Evolutionary conservation across 208 protist species (phyloP).

Genomic region (Tetramitus jugosus): DNA sequence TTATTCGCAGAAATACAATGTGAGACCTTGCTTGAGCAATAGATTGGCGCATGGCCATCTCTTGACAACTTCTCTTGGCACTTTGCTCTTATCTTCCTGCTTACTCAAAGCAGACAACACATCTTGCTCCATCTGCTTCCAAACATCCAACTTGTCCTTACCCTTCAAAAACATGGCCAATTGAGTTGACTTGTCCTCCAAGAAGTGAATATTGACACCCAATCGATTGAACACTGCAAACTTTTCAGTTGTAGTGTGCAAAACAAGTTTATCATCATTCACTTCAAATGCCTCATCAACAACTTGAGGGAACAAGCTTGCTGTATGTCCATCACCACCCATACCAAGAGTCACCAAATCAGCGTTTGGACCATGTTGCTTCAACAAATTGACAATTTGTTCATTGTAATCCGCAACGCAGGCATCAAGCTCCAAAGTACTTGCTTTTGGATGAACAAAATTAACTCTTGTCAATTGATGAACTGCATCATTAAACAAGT

Average conservation of each 20-base stretch:
- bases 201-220: neutral
- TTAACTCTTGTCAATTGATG: neutral
- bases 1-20: too few relatives aligned
- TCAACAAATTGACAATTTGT: neutral
- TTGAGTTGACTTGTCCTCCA: neutral
- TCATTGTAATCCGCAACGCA: neutral
- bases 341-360: neutral
- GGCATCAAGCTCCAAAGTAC: neutral
- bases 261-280: neutral
- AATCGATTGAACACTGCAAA: neutral
- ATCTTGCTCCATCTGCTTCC: neutral
- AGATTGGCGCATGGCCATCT: too few relatives aligned
- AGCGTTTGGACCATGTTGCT: neutral
- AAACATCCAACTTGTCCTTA: neutral
- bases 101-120: too few relatives aligned
- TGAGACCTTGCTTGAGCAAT: too few relatives aligned
- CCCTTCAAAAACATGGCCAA: neutral
- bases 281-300: neutral
- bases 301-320: neutral
- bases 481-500: neutral
- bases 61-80: too few relatives aligned
- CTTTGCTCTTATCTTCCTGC: too few relatives aligned
- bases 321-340: neutral
- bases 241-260: neutral
- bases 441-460: neutral